These are phyloP conservation scores for Tylopilus cervinicoccineus DNA, from an alignment of 768 basidiomycete genomes.

Conservation along the genomic window DNA sequence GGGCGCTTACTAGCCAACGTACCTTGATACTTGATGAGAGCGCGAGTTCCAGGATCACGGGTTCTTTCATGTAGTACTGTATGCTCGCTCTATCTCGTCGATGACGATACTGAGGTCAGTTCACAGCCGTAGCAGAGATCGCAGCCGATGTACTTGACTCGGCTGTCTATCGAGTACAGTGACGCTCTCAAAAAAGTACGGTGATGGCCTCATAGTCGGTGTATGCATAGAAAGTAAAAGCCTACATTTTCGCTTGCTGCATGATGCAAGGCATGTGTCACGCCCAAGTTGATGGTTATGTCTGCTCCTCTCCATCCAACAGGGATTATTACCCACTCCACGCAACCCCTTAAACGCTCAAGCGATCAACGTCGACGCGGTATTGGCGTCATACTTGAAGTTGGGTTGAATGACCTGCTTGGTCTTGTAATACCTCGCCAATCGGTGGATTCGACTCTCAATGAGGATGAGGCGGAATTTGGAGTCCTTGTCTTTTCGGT, in stretches of 20 bases:
- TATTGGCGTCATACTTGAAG: constrained; percentile 97
- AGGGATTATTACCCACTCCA: background rate
- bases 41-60: too few relatives aligned
- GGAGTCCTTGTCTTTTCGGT: constrained; percentile 99
- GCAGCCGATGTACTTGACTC: too few relatives aligned
- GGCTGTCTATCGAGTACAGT: too few relatives aligned
- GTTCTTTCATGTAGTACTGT: too few relatives aligned
- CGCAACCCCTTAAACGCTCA: constrained; percentile 31
- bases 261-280: constrained; percentile 6
- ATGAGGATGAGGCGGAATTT: constrained; percentile 96
- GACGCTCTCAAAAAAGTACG: background rate
- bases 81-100: too few relatives aligned
- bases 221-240: constrained; percentile 17
- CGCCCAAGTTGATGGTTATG: background rate
- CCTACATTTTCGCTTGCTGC: constrained; percentile 20
- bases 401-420: constrained; percentile 97
- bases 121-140: too few relatives aligned
- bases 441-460: constrained; percentile 97
- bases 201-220: constrained; percentile 9
- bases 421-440: constrained; percentile 98
- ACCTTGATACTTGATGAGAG: too few relatives aligned
- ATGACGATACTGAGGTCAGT: too few relatives aligned
- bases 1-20: too few relatives aligned
- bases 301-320: background rate
- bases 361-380: constrained; percentile 88